Conservation (phyloP, 75 land plant genomes). For the Picea sitchensis region DNA sequence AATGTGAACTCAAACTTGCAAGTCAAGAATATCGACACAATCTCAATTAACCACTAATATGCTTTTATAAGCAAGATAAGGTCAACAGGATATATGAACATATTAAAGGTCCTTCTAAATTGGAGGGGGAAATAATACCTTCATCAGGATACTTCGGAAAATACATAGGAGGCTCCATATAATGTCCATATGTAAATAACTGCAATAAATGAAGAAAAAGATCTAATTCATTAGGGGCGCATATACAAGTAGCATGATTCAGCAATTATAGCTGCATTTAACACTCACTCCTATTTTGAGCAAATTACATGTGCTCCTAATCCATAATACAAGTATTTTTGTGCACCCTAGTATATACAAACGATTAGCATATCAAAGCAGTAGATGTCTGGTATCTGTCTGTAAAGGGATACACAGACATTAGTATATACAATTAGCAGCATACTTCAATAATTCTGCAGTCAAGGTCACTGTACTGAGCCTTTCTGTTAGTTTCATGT, state of each 20-base stretch:
- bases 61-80: background rate
- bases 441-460: too few species aligned
- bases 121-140: slow-evolving; percentile 17
- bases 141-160: slow-evolving; percentile 32
- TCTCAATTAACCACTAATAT: background rate
- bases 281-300: background rate
- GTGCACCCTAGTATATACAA: too few species aligned
- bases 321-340: background rate
- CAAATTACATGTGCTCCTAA: background rate
- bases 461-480: too few species aligned
- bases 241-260: background rate
- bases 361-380: too few species aligned
- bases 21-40: background rate
- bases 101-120: background rate
- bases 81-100: background rate
- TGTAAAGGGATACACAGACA: too few species aligned
- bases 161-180: slow-evolving; percentile 52
- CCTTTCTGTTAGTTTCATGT: background rate
- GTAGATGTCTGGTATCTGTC: too few species aligned
- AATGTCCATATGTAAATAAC: slow-evolving; percentile 42
- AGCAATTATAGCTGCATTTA: slow-evolving; percentile 1
- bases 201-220: slow-evolving; percentile 18
- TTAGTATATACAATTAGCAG: too few species aligned
- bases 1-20: background rate
- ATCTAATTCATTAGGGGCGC: background rate